These are phyloP conservation scores for Colletotrichum phormii DNA, from an alignment of 2,329 filamentous ascomycete species.

Conservation along the genomic window DNA sequence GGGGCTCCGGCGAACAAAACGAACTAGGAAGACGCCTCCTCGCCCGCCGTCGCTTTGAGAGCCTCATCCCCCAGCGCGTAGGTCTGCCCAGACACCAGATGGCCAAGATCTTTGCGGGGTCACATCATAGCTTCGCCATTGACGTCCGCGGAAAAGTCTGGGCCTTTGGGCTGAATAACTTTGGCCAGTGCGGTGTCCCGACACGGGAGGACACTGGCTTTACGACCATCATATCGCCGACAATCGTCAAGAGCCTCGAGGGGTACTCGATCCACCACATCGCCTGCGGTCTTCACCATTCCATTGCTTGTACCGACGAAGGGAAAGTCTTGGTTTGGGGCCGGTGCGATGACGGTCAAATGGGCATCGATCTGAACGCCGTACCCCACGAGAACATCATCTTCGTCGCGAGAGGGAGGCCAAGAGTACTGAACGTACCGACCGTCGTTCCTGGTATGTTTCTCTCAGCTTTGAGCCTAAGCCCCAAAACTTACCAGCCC, in stretches of 20 bases:
- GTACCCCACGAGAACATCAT: conserved; percentile 65
- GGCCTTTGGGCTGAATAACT: conserved; percentile 79
- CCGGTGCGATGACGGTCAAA: conserved; percentile 62
- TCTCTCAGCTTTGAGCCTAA: no score
- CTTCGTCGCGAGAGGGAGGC: conserved; percentile 69
- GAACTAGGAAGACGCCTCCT: conserved; percentile 56
- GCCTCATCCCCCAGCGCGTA: conserved; percentile 55
- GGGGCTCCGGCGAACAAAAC: conserved; percentile 67
- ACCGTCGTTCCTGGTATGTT: conserved; percentile 44
- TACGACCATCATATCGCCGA: conserved; percentile 63
- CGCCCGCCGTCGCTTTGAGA: conserved; percentile 60
- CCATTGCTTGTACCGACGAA: conserved; percentile 57
- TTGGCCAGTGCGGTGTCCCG: conserved; percentile 73
- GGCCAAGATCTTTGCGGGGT: conserved; percentile 60
- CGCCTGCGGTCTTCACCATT: conserved; percentile 75
- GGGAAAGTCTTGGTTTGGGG: conserved; percentile 60
- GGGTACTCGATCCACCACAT: conserved; percentile 67
- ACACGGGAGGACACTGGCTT: conserved; percentile 29
- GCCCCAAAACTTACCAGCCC: background rate
- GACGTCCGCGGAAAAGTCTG: conserved; percentile 72
- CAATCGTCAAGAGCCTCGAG: conserved; percentile 64
- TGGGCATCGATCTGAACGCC: conserved; percentile 67
- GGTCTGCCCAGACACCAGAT: conserved; percentile 48
- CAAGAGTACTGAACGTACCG: conserved; percentile 70
- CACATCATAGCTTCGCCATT: conserved; percentile 78